phyloP scores from a whole-genome alignment of 2,329 filamentous ascomycete genomes.

The Paecilomyces sp. region DNA sequence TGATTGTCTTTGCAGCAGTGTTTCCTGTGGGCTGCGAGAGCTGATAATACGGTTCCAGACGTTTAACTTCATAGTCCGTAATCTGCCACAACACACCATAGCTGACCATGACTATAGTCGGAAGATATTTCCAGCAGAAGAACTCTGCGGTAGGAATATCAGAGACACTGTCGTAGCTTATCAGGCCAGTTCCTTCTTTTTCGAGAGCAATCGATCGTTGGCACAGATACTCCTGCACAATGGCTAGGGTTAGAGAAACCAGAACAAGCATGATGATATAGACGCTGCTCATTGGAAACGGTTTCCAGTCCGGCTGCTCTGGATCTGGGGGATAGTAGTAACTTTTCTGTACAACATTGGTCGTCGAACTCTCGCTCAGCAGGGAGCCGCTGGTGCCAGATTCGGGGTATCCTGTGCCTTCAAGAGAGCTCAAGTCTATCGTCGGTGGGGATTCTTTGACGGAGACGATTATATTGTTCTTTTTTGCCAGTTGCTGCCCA shows the following conservation, averaged over 20 bases:
- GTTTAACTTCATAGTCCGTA: constrained; percentile 44
- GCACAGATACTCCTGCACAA: constrained; percentile 26
- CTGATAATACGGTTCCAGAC: constrained; percentile 45
- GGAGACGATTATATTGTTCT: constrained; percentile 37
- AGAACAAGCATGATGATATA: constrained; percentile 24
- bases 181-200: constrained; percentile 25
- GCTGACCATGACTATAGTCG: constrained; percentile 39
- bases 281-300: constrained; percentile 22
- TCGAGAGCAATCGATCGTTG: constrained; percentile 26
- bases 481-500: constrained; percentile 36
- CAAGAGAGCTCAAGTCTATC: constrained; percentile 38
- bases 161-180: constrained; percentile 19
- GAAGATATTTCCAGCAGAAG: constrained; percentile 36
- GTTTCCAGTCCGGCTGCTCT: constrained; percentile 29
- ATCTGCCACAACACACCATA: constrained; percentile 46
- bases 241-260: constrained; percentile 21
- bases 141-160: constrained; percentile 21
- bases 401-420: constrained; percentile 13
- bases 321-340: constrained; percentile 27
- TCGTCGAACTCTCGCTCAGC: constrained; percentile 3
- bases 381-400: constrained; percentile 3
- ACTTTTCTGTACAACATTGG: constrained; percentile 23
- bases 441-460: constrained; percentile 26
- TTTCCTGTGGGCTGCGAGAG: constrained; percentile 25
- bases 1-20: constrained; percentile 31